Conservation (phyloP, 75 land plant species). For the Azolla pinnata region DNA sequence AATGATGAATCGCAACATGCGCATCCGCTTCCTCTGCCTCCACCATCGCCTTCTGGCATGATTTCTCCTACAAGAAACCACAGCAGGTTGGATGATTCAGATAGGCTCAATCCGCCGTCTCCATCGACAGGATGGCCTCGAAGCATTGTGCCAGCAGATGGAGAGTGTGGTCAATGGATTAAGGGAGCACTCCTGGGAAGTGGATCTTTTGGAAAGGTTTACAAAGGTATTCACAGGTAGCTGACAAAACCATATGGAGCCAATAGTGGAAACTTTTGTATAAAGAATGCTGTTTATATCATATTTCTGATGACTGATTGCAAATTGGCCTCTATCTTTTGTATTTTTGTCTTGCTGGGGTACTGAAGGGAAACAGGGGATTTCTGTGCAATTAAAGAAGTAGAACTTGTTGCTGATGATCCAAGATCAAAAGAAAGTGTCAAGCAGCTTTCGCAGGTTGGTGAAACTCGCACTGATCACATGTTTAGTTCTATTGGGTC, state of each 20-base stretch:
- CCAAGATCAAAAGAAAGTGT: slow-evolving; percentile 73
- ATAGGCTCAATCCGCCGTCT: slow-evolving; percentile 8
- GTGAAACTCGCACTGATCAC: too few species aligned
- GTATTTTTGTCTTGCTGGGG: slow-evolving; percentile 4
- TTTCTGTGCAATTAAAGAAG: slow-evolving; percentile 98
- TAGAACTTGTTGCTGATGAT: slow-evolving; percentile 72
- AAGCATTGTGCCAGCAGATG: slow-evolving; percentile 16
- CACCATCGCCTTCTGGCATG: slow-evolving; percentile 12
- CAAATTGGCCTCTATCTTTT: background rate
- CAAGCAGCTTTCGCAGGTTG: slow-evolving; percentile 82
- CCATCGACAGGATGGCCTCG: slow-evolving; percentile 20
- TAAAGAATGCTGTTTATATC: background rate
- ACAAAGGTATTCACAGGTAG: slow-evolving; percentile 63
- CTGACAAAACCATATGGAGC: background rate
- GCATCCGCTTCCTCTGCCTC: slow-evolving; percentile 73
- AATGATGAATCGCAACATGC: slow-evolving; percentile 20
- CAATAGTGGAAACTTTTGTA: background rate
- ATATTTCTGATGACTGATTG: slow-evolving; percentile 1
- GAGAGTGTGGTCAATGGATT: slow-evolving; percentile 44
- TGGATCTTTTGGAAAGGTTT: slow-evolving; percentile 93
- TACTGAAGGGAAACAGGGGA: slow-evolving; percentile 77
- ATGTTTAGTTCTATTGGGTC: too few species aligned
- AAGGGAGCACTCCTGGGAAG: slow-evolving; percentile 91
- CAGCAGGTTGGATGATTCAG: slow-evolving; percentile 4
- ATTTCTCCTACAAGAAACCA: slow-evolving; percentile 7